Evolutionary conservation across 1,284 basidiomycete genomes (phyloP).

Genomic region (Thelephora terrestris): DNA sequence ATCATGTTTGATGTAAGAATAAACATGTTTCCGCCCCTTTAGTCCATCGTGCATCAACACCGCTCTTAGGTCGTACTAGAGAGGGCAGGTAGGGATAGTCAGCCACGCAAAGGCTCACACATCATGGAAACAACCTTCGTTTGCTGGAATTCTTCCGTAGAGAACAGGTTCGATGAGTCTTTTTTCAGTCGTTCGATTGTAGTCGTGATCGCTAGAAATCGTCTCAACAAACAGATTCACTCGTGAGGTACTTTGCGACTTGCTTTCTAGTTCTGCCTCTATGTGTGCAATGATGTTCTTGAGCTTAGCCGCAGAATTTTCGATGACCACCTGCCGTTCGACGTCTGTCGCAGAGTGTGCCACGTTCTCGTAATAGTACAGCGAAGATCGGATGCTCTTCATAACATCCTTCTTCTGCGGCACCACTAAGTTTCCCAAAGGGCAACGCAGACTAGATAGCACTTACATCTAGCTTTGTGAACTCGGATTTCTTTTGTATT

Average conservation of each 20-base stretch:
- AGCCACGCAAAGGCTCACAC: background rate
- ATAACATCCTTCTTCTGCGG: conserved; percentile 49
- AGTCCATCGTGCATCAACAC: conserved; percentile 68
- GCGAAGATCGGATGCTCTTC: conserved; percentile 43
- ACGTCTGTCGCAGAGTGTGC: conserved; percentile 38
- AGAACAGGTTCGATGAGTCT: background rate
- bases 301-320: conserved; percentile 36
- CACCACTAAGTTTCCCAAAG: background rate
- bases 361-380: conserved; percentile 62
- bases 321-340: conserved; percentile 34
- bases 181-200: background rate
- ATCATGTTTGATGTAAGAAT: conserved; percentile 60
- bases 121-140: background rate
- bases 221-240: no score
- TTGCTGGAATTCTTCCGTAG: background rate
- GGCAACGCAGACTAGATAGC: background rate
- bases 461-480: conserved; percentile 48
- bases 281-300: conserved; percentile 40
- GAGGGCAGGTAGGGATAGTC: background rate
- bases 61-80: conserved; percentile 65
- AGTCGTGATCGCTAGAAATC: background rate
- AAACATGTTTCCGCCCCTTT: conserved; percentile 61
- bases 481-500: conserved; percentile 30
- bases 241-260: conserved; percentile 6
- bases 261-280: conserved; percentile 45